phyloP scores from a whole-genome alignment of 805 yeast genomes.

The Wickerhamomyces xylosicus region DNA sequence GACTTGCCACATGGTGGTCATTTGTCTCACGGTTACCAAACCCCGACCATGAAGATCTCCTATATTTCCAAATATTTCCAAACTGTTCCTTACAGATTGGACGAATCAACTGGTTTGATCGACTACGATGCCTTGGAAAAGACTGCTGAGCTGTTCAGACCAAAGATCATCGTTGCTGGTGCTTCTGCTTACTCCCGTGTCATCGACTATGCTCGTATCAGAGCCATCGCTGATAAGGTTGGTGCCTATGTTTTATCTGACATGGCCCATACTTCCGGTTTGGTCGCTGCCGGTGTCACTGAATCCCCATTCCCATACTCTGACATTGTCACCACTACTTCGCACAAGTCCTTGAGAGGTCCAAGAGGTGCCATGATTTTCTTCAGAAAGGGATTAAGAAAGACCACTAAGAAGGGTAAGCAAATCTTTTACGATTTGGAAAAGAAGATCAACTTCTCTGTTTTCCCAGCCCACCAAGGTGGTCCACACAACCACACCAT shows the following conservation, averaged over 20 bases:
- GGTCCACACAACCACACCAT: conserved; percentile 99
- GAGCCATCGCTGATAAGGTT: conserved; percentile 91
- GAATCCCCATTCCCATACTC: conserved; percentile 96
- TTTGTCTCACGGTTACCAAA: conserved; percentile 96
- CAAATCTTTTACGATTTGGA: conserved; percentile 87
- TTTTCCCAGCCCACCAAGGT: conserved; percentile 99
- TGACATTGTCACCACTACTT: conserved; percentile 96
- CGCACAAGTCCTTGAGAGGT: conserved; percentile 97
- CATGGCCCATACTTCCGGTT: conserved; percentile 98
- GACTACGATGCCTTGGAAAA: conserved; percentile 93
- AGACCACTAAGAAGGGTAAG: conserved; percentile 84
- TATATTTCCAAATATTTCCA: conserved; percentile 94
- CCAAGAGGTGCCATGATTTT: conserved; percentile 99
- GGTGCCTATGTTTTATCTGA: conserved; percentile 95
- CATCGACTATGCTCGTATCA: conserved; percentile 94
- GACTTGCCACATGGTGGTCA: conserved; percentile 99
- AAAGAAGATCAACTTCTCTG: conserved; percentile 92
- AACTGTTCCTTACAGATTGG: conserved; percentile 96
- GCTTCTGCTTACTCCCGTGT: conserved; percentile 96
- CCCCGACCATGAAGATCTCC: conserved; percentile 86
- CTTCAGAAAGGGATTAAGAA: conserved; percentile 92
- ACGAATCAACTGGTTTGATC: conserved; percentile 85
- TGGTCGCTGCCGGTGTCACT: conserved; percentile 90
- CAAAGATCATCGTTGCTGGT: conserved; percentile 95
- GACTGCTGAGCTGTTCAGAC: conserved; percentile 87